phyloP scores from a whole-genome alignment of 2,329 filamentous ascomycete genomes.

The Monilinia fructigena region DNA sequence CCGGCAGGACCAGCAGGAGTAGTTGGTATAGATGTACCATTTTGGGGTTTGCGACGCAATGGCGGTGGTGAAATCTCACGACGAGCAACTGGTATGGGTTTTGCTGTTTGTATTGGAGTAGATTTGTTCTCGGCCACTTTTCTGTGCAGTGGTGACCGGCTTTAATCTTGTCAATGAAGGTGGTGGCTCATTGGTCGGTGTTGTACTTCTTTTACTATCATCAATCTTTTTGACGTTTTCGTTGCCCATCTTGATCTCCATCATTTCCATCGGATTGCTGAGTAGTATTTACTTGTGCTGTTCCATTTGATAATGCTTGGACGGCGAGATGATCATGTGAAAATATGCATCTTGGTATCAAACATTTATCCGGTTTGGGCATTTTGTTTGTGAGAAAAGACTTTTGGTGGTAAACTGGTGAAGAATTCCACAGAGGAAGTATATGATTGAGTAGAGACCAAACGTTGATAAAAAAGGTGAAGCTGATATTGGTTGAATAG shows the following conservation, averaged over 20 bases:
- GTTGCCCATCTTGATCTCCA: conserved; percentile 38
- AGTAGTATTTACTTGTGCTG: background rate
- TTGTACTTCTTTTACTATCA: conserved; percentile 22
- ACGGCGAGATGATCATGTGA: conserved; percentile 27
- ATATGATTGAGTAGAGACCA: background rate
- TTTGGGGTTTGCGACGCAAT: conserved; percentile 31
- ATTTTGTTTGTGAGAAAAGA: conserved; percentile 37
- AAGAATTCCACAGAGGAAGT: background rate
- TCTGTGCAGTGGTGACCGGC: background rate
- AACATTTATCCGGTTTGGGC: conserved; percentile 38
- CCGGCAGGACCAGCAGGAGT: conserved; percentile 14
- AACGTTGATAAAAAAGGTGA: no score
- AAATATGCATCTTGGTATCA: conserved; percentile 40
- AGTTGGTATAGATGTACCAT: conserved; percentile 10
- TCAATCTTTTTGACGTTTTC: conserved; percentile 40
- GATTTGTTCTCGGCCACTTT: background rate
- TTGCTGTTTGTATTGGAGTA: conserved; percentile 2
- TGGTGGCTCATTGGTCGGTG: background rate
- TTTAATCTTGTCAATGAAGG: background rate
- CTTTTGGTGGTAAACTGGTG: conserved; percentile 39
- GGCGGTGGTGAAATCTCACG: conserved; percentile 36
- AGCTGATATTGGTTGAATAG: background rate
- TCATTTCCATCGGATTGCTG: background rate
- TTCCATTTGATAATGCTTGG: conserved; percentile 17
- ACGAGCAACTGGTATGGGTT: conserved; percentile 24